These are phyloP conservation scores for Colletotrichum caudatum DNA, from an alignment of 2,329 filamentous ascomycete species.

Conservation along the genomic window DNA sequence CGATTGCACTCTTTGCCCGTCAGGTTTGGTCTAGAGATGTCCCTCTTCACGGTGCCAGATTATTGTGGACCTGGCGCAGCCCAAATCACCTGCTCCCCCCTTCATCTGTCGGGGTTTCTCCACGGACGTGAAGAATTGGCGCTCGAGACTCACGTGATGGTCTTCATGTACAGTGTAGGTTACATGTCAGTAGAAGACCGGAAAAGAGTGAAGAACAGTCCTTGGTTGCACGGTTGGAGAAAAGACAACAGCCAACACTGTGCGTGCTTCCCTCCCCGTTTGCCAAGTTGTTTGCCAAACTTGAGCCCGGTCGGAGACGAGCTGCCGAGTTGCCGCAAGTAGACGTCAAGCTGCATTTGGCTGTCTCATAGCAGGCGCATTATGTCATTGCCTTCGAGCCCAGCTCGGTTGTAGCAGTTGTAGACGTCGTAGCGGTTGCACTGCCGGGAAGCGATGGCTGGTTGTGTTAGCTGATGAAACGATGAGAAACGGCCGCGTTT, in stretches of 20 bases:
- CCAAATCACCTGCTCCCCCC: constrained; percentile 8
- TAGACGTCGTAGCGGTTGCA: background rate
- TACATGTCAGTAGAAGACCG: background rate
- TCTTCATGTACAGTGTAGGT: background rate
- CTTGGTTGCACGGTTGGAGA: background rate
- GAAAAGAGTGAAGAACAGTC: background rate
- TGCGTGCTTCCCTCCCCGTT: background rate
- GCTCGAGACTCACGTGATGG: background rate
- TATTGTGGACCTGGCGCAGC: constrained; percentile 6
- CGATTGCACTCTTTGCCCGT: background rate
- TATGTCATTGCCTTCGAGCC: background rate
- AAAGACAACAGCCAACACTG: background rate
- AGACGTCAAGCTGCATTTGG: constrained; percentile 14
- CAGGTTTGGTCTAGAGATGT: background rate
- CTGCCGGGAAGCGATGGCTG: background rate
- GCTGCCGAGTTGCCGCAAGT: background rate
- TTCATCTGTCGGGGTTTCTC: constrained; percentile 14
- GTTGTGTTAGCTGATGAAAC: background rate
- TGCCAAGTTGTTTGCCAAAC: background rate
- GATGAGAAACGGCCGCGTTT: background rate
- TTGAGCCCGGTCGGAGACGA: background rate
- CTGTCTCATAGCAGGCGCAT: background rate
- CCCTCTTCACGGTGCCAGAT: constrained; percentile 1
- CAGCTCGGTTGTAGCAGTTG: background rate
- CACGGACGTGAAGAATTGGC: constrained; percentile 3